These are phyloP conservation scores for Glaciozyma martinii DNA, from an alignment of 768 basidiomycete genomes.

Conservation along the genomic window DNA sequence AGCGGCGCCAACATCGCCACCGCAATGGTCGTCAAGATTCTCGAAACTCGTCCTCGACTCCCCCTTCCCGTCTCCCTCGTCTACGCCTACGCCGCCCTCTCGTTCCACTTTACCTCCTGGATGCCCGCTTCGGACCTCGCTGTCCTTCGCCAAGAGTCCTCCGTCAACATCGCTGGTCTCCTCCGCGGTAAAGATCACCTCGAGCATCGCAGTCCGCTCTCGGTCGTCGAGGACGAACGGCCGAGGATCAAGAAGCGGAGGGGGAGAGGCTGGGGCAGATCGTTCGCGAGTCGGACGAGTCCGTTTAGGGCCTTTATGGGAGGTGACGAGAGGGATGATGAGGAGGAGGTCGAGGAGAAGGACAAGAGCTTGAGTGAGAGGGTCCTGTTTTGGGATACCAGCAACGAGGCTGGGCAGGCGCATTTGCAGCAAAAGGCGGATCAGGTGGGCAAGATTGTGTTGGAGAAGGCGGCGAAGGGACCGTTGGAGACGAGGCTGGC, in stretches of 20 bases:
- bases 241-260: constrained; percentile 36
- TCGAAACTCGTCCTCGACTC: constrained; percentile 56
- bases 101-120: constrained; percentile 99
- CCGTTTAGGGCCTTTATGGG: constrained; percentile 4
- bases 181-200: constrained; percentile 75
- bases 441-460: constrained; percentile 37
- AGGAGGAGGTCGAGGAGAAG: constrained; percentile 45
- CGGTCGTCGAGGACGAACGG: constrained; percentile 66
- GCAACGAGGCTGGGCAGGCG: constrained; percentile 39
- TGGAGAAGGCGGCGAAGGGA: constrained; percentile 30
- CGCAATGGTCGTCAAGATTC: constrained; percentile 71
- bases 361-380: constrained; percentile 42
- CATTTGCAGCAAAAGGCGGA: constrained; percentile 48
- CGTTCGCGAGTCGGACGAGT: constrained; percentile 3
- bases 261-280: constrained; percentile 43
- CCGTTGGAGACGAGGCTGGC: constrained; percentile 29
- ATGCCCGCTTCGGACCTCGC: constrained; percentile 63
- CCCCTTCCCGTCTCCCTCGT: constrained; percentile 73
- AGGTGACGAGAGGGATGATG: constrained; percentile 47
- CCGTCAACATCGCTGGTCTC: constrained; percentile 65
- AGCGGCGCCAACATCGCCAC: constrained; percentile 84
- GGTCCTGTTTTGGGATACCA: constrained; percentile 21
- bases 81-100: constrained; percentile 80
- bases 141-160: constrained; percentile 79
- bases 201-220: constrained; percentile 77